Percentiles rank a stretch among this genome's conserved stretches.
These are phyloP conservation scores for Arachis stenosperma DNA, from an alignment of 306 rosid species.

Conservation along the genomic window DNA sequence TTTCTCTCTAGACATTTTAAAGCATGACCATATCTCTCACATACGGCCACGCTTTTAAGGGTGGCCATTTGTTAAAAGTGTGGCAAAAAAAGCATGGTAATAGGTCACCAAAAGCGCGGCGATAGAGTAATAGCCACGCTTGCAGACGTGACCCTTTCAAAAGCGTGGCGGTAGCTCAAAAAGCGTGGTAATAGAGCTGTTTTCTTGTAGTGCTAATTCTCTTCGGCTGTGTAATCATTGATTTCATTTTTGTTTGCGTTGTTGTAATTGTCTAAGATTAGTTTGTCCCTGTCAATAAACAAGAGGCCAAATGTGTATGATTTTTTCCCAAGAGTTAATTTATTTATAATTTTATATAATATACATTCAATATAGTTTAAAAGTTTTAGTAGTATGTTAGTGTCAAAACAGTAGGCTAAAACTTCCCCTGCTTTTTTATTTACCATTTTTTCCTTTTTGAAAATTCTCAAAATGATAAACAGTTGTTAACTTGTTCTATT, in stretches of 20 bases:
- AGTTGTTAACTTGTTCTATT: neutral
- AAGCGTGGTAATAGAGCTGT: too few relatives aligned
- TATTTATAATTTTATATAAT: neutral
- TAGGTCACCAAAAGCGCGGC: too few relatives aligned
- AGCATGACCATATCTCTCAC: too few relatives aligned
- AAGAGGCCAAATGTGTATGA: slow-evolving; percentile 35
- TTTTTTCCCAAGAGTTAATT: slow-evolving; percentile 14
- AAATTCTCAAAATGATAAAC: neutral
- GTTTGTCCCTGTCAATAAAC: slow-evolving; percentile 21
- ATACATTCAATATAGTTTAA: slow-evolving; percentile 8
- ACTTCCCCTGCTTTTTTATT: neutral
- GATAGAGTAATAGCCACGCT: too few relatives aligned
- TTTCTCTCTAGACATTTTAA: neutral
- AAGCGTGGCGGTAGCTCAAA: too few relatives aligned
- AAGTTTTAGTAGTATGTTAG: neutral
- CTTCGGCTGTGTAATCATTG: slow-evolving; percentile 30
- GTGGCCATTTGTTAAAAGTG: too few relatives aligned
- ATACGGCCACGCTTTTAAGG: too few relatives aligned
- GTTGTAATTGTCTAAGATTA: slow-evolving; percentile 28
- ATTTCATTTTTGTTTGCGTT: slow-evolving; percentile 1
- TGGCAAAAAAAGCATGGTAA: too few relatives aligned
- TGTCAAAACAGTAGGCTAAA: neutral
- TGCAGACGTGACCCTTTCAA: too few relatives aligned
- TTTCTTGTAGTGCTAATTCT: neutral
- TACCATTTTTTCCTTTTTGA: neutral